Base-by-base conservation (phyloP, 371 early-diverging fungal genomes). In the Saksenaea oblongispora region DNA sequence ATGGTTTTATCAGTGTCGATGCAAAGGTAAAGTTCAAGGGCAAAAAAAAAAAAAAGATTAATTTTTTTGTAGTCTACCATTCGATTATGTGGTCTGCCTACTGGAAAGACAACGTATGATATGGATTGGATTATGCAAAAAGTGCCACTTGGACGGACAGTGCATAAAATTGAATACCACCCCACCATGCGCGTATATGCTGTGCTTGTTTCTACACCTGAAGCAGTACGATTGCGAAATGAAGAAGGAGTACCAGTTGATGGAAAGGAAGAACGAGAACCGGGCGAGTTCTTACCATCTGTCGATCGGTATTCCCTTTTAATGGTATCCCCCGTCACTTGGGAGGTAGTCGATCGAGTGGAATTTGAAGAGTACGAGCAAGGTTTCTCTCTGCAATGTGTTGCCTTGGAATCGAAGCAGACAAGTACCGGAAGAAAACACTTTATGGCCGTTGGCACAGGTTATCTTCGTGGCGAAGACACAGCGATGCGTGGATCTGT, bases 361-460 rank as follows among this genome's bases (percentile, higher is more conserved):
- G 80, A 82, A 28, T 85, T 99, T 66, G 88, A 89, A 27, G 91
- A 88, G 59, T 89, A 94, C 75, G 99, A 99, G 73, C 92, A 93
- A 57, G 90, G 95, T 10, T 80, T 92, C 24, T 86, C 86, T 17
- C 79, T 96, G 55, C 85, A 90, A 57, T 84, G 89, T 58, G 89
- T 95, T n/a, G 83, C 83, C 17, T 82, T 99, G 18, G 93, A 95
- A 61, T 91, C 93, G 15, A 91, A 92, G 65, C 94, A 96, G 69
- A 93, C 95, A 2, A 84, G 89, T 1, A 85, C 89, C 3, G 99
- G 98, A 3, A 73, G 88, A 37, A 95, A 97, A 62, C 81, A 87
- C 35, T 97, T 93, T 65, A 78, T 99, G 54, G 94, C 92, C 0
- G 90, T 96, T 22, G 97, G 96, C 9, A 99, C 99, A 0, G 92